A percentile compares a stretch with the other conserved stretches of the same genome.
These are phyloP conservation scores for Nitzschia sp. DNA, from an alignment of 108 stramenopile genomes.

Conservation along the genomic window DNA sequence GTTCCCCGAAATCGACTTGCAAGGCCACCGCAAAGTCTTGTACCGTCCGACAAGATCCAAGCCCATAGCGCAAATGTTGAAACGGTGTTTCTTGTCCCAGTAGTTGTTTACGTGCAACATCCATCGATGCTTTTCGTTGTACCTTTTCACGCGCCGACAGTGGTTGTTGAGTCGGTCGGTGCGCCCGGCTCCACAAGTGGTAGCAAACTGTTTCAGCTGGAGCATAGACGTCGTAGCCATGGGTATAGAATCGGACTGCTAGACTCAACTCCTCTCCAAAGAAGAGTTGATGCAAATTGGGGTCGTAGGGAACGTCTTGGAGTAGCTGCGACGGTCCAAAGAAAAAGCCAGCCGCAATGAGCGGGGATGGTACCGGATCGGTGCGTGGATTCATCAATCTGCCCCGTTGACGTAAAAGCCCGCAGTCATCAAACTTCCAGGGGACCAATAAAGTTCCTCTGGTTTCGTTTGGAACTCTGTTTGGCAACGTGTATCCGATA, in stretches of 20 bases:
- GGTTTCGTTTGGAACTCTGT: constrained; percentile 55
- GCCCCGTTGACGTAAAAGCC: constrained; percentile 68
- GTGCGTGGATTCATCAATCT: constrained; percentile 43
- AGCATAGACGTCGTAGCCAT: constrained; percentile 80
- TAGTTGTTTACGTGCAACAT: constrained; percentile 21
- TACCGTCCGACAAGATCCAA: constrained; percentile 44
- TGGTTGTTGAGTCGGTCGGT: constrained; percentile 38
- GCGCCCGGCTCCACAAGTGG: constrained; percentile 76
- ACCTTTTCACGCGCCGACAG: background rate
- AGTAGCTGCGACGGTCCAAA: constrained; percentile 56
- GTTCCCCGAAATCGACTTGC: constrained; percentile 48
- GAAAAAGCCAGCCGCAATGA: constrained; percentile 89
- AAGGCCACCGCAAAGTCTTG: constrained; percentile 45
- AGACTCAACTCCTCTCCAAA: constrained; percentile 90
- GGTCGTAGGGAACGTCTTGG: constrained; percentile 78
- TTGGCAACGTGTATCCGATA: constrained; percentile 66
- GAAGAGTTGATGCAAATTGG: constrained; percentile 66
- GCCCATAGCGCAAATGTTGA: constrained; percentile 7
- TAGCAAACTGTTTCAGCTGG: constrained; percentile 74
- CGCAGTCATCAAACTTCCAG: constrained; percentile 65
- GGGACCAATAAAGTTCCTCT: constrained; percentile 62
- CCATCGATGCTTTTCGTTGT: constrained; percentile 5
- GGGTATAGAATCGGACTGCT: constrained; percentile 80
- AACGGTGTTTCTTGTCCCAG: constrained; percentile 12
- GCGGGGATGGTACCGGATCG: constrained; percentile 51